Conservation (phyloP, 225 moss, liverwort and hornwort species). For the Polytrichum commune region DNA sequence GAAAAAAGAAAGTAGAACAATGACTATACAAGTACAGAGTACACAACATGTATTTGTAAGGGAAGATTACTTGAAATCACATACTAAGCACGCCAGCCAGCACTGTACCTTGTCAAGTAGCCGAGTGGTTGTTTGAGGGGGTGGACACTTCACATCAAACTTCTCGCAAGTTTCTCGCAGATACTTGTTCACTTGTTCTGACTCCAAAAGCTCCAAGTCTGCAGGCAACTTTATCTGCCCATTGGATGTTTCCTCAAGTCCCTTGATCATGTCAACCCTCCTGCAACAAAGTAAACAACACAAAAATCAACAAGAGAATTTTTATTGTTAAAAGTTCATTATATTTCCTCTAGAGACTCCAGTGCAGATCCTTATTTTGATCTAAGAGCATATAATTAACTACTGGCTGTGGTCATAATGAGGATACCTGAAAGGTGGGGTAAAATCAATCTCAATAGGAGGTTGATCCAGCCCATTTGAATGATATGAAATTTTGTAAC, state of each 20-base stretch:
- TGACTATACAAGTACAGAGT: no score
- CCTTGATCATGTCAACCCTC: conserved; percentile 90
- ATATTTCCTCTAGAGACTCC: no score
- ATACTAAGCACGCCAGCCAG: no score
- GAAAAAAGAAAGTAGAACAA: no score
- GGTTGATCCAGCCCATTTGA: conserved; percentile 70
- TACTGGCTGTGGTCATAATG: no score
- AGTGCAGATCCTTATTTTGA: no score
- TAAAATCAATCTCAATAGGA: conserved; percentile 86
- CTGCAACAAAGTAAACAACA: conserved; percentile 30
- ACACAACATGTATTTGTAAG: no score
- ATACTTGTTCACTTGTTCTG: conserved; percentile 76
- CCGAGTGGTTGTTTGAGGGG: conserved; percentile 87
- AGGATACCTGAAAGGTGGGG: conserved; percentile 80
- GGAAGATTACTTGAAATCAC: no score
- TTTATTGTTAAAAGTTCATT: no score
- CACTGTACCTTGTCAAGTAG: conserved; percentile 78
- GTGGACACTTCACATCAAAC: conserved; percentile 84
- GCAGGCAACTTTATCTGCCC: conserved; percentile 72
- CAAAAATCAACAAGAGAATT: no score
- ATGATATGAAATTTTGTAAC: conserved; percentile 80
- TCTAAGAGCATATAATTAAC: no score
- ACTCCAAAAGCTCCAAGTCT: conserved; percentile 56
- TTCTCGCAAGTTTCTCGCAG: conserved; percentile 57
- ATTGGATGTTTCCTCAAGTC: conserved; percentile 51